A percentile compares a stretch with the other conserved stretches of the same genome.
Evolutionary conservation across 345 rosid species (phyloP).

Genomic region (Eucalyptus brandiana): DNA sequence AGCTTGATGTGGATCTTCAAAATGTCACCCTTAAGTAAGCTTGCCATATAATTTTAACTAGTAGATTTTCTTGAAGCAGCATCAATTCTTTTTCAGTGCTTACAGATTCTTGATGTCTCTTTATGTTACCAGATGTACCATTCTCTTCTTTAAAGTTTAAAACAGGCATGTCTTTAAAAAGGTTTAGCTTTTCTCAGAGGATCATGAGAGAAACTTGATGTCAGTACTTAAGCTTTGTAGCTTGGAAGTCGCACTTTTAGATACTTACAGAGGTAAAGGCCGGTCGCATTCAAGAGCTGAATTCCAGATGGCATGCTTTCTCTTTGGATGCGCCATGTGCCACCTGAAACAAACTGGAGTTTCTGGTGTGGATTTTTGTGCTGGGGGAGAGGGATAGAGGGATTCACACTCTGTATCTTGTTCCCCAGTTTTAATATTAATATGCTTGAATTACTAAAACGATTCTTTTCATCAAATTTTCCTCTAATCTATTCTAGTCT

Average conservation of each 20-base stretch:
- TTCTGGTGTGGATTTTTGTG: background rate
- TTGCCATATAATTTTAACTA: background rate
- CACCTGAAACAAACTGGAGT: background rate
- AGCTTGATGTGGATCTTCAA: background rate
- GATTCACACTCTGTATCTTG: background rate
- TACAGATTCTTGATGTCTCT: background rate
- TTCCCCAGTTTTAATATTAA: background rate
- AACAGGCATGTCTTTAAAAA: background rate
- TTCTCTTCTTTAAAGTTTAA: background rate
- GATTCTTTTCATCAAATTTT: background rate
- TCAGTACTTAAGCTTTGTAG: background rate
- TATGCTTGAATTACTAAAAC: background rate
- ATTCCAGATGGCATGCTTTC: background rate
- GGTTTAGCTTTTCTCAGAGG: background rate
- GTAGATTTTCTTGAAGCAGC: background rate
- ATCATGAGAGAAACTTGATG: background rate
- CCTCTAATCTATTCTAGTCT: background rate
- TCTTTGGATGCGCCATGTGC: background rate
- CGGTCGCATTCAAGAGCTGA: background rate
- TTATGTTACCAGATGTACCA: background rate
- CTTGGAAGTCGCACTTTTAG: background rate
- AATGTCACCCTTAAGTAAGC: background rate
- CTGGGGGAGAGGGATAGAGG: background rate
- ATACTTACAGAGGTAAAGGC: background rate
- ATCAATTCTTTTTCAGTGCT: background rate